phyloP scores from a whole-genome alignment of 2,329 filamentous ascomycete genomes.

The Exophiala alcalophila region DNA sequence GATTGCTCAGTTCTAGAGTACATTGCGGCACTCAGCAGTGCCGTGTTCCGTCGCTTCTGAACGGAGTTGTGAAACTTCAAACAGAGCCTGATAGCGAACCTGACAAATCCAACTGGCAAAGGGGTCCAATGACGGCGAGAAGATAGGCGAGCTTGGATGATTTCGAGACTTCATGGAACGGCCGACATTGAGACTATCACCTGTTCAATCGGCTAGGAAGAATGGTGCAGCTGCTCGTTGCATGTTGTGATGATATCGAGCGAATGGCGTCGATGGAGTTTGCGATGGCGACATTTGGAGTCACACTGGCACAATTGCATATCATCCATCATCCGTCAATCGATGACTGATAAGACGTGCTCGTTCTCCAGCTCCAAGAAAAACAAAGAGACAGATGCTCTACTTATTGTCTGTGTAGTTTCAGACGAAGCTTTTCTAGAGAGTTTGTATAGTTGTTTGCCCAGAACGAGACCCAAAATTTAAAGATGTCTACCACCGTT shows the following conservation, averaged over 20 bases:
- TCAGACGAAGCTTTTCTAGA: not conserved
- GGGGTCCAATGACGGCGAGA: too few species aligned
- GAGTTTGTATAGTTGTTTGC: not conserved
- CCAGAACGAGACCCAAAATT: not conserved
- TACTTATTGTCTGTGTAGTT: not conserved
- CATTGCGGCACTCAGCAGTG: constrained; percentile 4
- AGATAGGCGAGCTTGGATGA: too few species aligned
- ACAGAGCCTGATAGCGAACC: too few species aligned
- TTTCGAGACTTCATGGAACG: too few species aligned
- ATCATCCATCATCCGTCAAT: not conserved
- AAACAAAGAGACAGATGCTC: not conserved
- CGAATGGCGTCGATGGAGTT: constrained; percentile 5
- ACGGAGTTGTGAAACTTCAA: too few species aligned
- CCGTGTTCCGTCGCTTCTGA: too few species aligned
- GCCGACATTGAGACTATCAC: too few species aligned
- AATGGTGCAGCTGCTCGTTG: too few species aligned
- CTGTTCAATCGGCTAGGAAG: too few species aligned
- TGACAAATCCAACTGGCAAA: too few species aligned
- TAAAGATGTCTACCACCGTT: constrained; percentile 9
- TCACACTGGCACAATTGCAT: constrained; percentile 9
- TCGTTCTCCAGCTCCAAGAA: not conserved
- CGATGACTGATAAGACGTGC: constrained; percentile 7
- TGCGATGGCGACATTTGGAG: constrained; percentile 17
- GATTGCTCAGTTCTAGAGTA: constrained; percentile 1
- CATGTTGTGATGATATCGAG: not conserved